Conservation (phyloP, 2,329 filamentous ascomycete species). For the Fusarium humuli region DNA sequence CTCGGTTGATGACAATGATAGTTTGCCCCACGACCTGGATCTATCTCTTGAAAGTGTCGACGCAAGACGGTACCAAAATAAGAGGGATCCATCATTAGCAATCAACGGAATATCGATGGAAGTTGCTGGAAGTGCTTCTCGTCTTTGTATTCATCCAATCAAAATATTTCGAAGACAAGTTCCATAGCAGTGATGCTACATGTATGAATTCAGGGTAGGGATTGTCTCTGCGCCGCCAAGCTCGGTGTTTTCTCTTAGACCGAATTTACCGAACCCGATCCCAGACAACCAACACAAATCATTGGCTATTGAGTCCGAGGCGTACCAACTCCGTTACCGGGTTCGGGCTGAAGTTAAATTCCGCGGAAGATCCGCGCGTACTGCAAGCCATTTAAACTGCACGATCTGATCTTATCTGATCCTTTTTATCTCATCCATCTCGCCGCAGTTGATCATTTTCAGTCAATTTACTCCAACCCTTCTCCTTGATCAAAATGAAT, state of each 20-base stretch:
- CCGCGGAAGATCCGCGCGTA: neutral
- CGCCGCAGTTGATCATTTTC: fast-evolving
- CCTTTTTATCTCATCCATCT: too few species aligned
- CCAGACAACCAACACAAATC: fast-evolving
- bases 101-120: too few species aligned
- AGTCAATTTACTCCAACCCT: neutral
- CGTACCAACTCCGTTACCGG: neutral
- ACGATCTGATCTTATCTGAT: neutral
- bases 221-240: too few species aligned
- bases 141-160: too few species aligned
- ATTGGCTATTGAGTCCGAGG: neutral
- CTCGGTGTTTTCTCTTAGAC: neutral
- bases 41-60: too few species aligned
- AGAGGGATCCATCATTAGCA: too few species aligned
- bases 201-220: neutral
- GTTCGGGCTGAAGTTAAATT: fast-evolving
- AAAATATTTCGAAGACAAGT: too few species aligned
- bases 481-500: neutral
- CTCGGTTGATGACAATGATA: too few species aligned
- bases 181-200: neutral
- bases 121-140: too few species aligned
- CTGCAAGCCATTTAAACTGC: neutral
- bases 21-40: neutral
- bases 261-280: neutral
- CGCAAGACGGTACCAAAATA: too few species aligned